These are phyloP conservation scores for Monosporozyma servazzii DNA, from an alignment of 805 yeast genomes.

Conservation along the genomic window DNA sequence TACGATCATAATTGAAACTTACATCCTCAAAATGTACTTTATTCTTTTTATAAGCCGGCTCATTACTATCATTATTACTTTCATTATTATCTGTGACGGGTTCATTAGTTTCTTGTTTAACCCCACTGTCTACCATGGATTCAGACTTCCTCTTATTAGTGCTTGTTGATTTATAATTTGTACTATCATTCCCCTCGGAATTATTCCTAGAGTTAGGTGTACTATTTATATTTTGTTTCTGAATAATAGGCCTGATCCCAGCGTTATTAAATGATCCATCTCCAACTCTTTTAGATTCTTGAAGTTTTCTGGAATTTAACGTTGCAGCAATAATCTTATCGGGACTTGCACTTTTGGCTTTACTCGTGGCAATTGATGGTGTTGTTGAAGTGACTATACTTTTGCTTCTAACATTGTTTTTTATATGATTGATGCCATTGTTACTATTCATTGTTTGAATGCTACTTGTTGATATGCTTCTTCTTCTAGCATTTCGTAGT, in stretches of 20 bases:
- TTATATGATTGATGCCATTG: background rate
- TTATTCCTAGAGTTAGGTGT: background rate
- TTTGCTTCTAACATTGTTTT: background rate
- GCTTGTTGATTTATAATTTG: background rate
- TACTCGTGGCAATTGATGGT: background rate
- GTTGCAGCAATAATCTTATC: background rate
- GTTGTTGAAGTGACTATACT: slow-evolving; percentile 1
- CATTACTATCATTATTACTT: background rate
- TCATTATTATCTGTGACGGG: background rate
- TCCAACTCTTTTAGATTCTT: background rate
- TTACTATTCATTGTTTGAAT: background rate
- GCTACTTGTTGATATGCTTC: slow-evolving; percentile 4
- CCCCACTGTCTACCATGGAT: background rate
- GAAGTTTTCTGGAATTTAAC: background rate
- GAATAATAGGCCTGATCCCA: background rate
- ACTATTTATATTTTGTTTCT: background rate
- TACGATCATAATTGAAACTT: background rate
- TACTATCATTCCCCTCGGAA: background rate
- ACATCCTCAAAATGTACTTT: slow-evolving; percentile 4
- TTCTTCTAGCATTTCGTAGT: background rate
- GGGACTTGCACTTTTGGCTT: background rate
- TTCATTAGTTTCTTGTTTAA: background rate
- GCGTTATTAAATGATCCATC: background rate
- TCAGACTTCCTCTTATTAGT: background rate
- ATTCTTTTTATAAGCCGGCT: background rate